Conservation (phyloP, 2,329 filamentous ascomycete species). For the Rutstroemia sp. region DNA sequence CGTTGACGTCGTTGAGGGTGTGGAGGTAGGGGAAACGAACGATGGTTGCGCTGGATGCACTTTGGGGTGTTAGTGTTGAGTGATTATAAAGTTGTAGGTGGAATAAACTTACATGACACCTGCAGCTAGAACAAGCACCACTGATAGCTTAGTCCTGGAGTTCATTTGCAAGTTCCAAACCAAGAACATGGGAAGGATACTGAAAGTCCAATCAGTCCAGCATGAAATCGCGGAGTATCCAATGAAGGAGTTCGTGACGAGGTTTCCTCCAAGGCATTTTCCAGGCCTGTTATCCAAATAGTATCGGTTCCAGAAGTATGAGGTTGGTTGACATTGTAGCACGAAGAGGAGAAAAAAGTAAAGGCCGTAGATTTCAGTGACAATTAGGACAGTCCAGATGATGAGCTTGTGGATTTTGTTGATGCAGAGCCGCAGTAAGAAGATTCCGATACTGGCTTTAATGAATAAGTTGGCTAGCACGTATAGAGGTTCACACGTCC, state of each 20-base stretch:
- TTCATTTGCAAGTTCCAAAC: constrained; percentile 26
- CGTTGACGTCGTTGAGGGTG: constrained; percentile 29
- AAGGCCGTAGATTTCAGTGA: constrained; percentile 30
- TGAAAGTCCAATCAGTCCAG: constrained; percentile 24
- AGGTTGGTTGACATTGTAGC: constrained; percentile 21
- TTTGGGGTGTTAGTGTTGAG: neutral
- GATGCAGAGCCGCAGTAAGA: constrained; percentile 32
- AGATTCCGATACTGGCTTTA: constrained; percentile 34
- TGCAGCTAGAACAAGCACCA: constrained; percentile 27
- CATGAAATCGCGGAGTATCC: constrained; percentile 23
- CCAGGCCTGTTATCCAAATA: constrained; percentile 19
- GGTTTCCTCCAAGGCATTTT: constrained; percentile 24
- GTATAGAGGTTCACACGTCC: constrained; percentile 33
- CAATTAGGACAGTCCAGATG: constrained; percentile 25
- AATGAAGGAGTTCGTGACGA: constrained; percentile 19
- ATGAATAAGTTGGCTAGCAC: constrained; percentile 32
- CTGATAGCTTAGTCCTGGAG: constrained; percentile 26
- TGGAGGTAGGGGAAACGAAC: constrained; percentile 36
- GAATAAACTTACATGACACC: constrained; percentile 33
- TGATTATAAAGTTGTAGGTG: neutral
- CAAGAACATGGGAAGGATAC: constrained; percentile 25
- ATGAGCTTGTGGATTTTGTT: neutral
- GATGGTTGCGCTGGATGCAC: constrained; percentile 37
- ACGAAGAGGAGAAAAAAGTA: constrained; percentile 25
- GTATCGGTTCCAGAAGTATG: constrained; percentile 32